Percentiles rank a stretch among this genome's conserved stretches.
These are phyloP conservation scores for Pyronema domesticum DNA, from an alignment of 495 filamentous ascomycete species.

Conservation along the genomic window DNA sequence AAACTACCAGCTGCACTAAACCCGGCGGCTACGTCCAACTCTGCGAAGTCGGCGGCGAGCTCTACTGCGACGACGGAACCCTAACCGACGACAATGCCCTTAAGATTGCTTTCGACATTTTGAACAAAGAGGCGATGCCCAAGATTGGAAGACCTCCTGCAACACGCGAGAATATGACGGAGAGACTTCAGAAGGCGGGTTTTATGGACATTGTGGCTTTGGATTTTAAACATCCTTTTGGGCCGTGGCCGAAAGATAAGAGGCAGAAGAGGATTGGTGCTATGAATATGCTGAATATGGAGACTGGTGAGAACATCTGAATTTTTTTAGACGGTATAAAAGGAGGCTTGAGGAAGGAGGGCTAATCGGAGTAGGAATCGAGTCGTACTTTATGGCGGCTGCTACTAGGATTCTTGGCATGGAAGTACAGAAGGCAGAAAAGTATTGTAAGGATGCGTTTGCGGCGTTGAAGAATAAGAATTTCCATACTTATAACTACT, in stretches of 20 bases:
- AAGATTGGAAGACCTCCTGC: background rate
- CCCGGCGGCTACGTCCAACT: constrained; percentile 52
- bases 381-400: constrained; percentile 6
- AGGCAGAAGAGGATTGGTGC: constrained; percentile 32
- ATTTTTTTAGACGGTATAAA: too few relatives aligned
- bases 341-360: too few relatives aligned
- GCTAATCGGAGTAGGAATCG: background rate
- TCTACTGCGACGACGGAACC: background rate
- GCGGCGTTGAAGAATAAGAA: constrained; percentile 3
- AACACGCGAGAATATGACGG: background rate
- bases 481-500: constrained; percentile 1
- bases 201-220: constrained; percentile 8
- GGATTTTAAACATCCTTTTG: constrained; percentile 24
- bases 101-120: background rate
- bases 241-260: constrained; percentile 33
- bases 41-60: constrained; percentile 26
- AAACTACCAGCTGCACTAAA: background rate
- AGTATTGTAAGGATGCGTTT: constrained; percentile 7
- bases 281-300: background rate
- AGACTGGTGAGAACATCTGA: background rate
- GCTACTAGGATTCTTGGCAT: constrained; percentile 7
- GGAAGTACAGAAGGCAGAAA: constrained; percentile 13
- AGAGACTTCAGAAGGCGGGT: background rate
- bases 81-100: background rate
- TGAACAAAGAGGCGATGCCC: background rate